Conservation (phyloP, 2,329 filamentous ascomycete species). For the Rutstroemia sp. region DNA sequence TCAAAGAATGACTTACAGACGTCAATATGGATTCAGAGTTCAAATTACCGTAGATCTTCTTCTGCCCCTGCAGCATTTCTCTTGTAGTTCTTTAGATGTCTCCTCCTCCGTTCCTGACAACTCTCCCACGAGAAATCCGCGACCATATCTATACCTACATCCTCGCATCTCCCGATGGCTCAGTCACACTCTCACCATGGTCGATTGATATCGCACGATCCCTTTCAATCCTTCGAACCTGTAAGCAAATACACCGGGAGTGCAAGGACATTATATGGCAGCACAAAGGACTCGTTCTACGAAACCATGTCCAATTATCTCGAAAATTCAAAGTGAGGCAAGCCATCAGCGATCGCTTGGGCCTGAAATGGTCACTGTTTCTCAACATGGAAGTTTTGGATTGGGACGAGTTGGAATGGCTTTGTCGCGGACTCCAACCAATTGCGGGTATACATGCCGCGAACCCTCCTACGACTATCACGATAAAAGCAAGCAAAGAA, state of each 20-base stretch:
- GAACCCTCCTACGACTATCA: slow-evolving; percentile 12
- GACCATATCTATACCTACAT: slow-evolving; percentile 26
- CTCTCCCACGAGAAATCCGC: slow-evolving; percentile 25
- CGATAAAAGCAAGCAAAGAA: slow-evolving; percentile 20
- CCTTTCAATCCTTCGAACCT: slow-evolving; percentile 24
- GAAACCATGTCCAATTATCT: neutral
- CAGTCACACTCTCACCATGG: slow-evolving; percentile 23
- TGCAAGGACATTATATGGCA: slow-evolving; percentile 26
- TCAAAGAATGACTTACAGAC: too few species aligned
- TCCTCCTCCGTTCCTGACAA: slow-evolving; percentile 16
- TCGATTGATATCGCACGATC: slow-evolving; percentile 21
- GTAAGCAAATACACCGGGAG: slow-evolving; percentile 26
- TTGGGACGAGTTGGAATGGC: slow-evolving; percentile 27
- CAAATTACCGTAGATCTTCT: too few species aligned
- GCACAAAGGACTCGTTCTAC: slow-evolving; percentile 20
- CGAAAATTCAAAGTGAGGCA: neutral
- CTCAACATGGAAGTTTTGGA: slow-evolving; percentile 25
- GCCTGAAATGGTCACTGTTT: slow-evolving; percentile 16
- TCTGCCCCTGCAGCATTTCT: too few species aligned
- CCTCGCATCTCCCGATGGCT: slow-evolving; percentile 18
- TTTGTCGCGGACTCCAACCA: neutral
- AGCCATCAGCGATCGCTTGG: neutral
- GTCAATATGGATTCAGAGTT: too few species aligned
- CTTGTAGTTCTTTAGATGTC: slow-evolving; percentile 10
- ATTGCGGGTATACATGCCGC: neutral